Percentiles rank a stretch among this genome's conserved stretches.
phyloP scores from a whole-genome alignment of 495 filamentous ascomycete species.

The Glonium stellatum region DNA sequence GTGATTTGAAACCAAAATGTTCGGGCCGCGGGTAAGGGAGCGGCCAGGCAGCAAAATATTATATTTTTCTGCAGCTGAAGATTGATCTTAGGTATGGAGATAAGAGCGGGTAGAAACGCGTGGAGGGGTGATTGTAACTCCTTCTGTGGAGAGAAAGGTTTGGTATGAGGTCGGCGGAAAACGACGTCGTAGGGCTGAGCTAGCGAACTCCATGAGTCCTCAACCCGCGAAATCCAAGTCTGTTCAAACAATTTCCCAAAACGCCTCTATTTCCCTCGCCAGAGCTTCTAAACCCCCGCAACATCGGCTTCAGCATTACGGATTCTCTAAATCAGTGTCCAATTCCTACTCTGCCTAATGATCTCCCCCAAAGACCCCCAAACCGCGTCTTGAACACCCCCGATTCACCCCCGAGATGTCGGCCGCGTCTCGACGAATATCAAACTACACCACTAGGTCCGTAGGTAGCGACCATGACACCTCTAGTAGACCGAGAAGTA shows the following conservation, averaged over 20 bases:
- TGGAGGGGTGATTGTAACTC: too few species aligned
- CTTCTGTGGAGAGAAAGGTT: not conserved
- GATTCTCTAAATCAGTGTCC: too few species aligned
- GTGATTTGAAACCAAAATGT: too few species aligned
- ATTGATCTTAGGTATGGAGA: not conserved
- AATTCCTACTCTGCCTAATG: not conserved
- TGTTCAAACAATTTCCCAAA: too few species aligned
- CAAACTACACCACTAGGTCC: slow-evolving; percentile 11
- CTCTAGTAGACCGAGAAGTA: slow-evolving; percentile 33
- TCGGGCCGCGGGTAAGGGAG: too few species aligned
- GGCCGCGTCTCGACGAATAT: slow-evolving; percentile 14
- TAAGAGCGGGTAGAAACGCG: not conserved
- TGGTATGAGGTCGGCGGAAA: not conserved
- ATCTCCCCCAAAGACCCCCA: not conserved
- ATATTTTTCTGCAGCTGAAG: not conserved
- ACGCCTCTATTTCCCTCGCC: too few species aligned
- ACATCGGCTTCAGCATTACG: too few species aligned
- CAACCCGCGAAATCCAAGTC: too few species aligned
- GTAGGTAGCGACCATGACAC: not conserved
- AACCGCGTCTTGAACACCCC: slow-evolving; percentile 11
- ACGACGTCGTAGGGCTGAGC: not conserved
- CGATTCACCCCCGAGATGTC: slow-evolving; percentile 23
- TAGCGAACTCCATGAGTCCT: not conserved
- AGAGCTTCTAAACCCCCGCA: too few species aligned
- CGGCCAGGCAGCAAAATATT: too few species aligned